These are phyloP conservation scores for Coemansia sp. DNA, from an alignment of 192 early-diverging fungal genomes.

Conservation along the genomic window DNA sequence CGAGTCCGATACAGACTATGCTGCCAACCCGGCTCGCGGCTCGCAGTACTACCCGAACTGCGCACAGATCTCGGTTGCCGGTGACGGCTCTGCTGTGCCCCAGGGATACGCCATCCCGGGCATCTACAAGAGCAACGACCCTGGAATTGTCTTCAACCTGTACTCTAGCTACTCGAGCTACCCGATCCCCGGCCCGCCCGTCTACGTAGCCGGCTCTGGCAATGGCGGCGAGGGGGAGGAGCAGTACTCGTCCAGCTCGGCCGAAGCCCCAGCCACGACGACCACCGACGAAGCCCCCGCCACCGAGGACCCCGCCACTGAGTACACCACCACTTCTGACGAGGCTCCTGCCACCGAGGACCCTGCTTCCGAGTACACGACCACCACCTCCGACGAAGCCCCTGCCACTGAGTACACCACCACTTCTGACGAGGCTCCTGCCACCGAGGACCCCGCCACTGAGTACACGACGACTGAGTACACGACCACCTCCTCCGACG, in stretches of 20 bases:
- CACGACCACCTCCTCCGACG: conserved; percentile 2
- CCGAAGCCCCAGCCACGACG: background rate
- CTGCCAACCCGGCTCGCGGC: background rate
- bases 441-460: background rate
- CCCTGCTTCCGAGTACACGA: background rate
- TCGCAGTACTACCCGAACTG: conserved; percentile 17
- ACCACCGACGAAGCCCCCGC: background rate
- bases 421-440: background rate
- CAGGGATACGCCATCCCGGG: conserved; percentile 4
- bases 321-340: background rate
- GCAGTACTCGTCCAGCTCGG: background rate
- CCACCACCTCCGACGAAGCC: background rate
- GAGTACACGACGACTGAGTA: background rate
- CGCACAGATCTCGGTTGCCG: conserved; percentile 10
- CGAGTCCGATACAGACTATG: conserved; percentile 6
- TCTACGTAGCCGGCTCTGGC: conserved; percentile 11
- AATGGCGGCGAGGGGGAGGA: background rate
- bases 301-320: background rate
- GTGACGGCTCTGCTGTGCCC: conserved; percentile 2
- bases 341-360: background rate
- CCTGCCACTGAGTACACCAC: background rate
- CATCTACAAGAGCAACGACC: conserved; percentile 4
- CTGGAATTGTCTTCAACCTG: conserved; percentile 7
- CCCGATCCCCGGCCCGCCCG: conserved; percentile 11
- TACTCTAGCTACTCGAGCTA: conserved; percentile 9